Evolutionary conservation across 148 eudicot genomes (phyloP).

Genomic region (Salicornia ramosissima): DNA sequence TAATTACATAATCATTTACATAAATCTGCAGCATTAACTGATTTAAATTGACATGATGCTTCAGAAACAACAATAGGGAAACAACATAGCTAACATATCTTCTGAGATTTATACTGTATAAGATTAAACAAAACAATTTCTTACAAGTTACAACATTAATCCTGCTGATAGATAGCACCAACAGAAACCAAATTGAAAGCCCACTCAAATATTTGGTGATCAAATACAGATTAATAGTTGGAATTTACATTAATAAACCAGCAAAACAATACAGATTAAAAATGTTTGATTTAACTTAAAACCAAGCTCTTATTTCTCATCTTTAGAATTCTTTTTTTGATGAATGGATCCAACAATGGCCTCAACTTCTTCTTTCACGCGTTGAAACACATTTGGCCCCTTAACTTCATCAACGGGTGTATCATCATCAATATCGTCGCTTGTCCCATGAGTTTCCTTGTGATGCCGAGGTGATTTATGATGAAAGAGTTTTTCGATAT

Average conservation of each 20-base stretch:
- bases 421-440: conserved; percentile 65
- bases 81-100: no score
- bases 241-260: not conserved
- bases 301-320: conserved; percentile 20
- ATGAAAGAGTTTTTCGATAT: conserved; percentile 26
- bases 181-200: not conserved
- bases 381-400: conserved; percentile 61
- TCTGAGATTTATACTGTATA: no score
- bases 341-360: conserved; percentile 57
- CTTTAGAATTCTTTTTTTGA: conserved; percentile 50
- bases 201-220: not conserved
- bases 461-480: conserved; percentile 44
- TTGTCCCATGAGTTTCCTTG: conserved; percentile 82
- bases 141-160: no score
- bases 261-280: no score
- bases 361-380: conserved; percentile 88
- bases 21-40: no score
- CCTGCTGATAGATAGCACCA: no score
- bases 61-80: no score
- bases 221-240: no score
- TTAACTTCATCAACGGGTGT: conserved; percentile 62
- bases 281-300: no score
- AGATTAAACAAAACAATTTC: no score
- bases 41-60: no score
- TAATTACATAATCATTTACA: no score